These are phyloP conservation scores for Yamadazyma dendronema DNA, from an alignment of 1,139 yeast genomes.

Conservation along the genomic window DNA sequence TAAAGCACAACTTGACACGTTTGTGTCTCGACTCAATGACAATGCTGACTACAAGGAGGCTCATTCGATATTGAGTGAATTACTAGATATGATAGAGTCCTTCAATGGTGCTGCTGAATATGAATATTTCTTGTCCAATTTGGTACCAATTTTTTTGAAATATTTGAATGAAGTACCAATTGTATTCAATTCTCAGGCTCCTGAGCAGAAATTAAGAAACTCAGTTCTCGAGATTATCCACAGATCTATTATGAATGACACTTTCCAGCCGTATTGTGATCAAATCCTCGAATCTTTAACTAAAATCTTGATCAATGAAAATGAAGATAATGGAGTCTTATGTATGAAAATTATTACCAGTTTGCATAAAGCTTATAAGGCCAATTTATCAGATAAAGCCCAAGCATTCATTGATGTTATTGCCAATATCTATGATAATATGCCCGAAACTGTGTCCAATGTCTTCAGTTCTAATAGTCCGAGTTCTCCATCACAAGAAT, in stretches of 20 bases:
- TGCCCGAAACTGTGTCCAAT: conserved; percentile 71
- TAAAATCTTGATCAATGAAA: conserved; percentile 65
- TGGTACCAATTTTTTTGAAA: conserved; percentile 61
- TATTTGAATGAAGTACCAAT: conserved; percentile 69
- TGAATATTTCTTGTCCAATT: conserved; percentile 60
- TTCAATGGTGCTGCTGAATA: conserved; percentile 80
- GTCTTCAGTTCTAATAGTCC: conserved; percentile 43
- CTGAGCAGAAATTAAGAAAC: conserved; percentile 74
- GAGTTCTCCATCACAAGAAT: conserved; percentile 30
- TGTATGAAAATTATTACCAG: conserved; percentile 90
- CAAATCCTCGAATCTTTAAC: conserved; percentile 63
- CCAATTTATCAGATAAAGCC: conserved; percentile 66
- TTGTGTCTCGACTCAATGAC: conserved; percentile 58
- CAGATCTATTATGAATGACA: conserved; percentile 79
- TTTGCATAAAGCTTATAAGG: conserved; percentile 81
- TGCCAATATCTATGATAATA: conserved; percentile 73
- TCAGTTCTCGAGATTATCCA: conserved; percentile 77
- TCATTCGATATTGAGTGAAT: conserved; percentile 70
- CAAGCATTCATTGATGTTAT: conserved; percentile 78
- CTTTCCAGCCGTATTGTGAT: conserved; percentile 69
- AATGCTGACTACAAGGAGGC: conserved; percentile 56
- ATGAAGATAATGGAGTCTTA: conserved; percentile 93
- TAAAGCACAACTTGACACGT: conserved; percentile 54
- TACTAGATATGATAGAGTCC: conserved; percentile 82
- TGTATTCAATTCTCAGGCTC: conserved; percentile 60